Evolutionary conservation across 2,329 filamentous ascomycete species (phyloP).

Genomic region (Botryotinia narcissicola): DNA sequence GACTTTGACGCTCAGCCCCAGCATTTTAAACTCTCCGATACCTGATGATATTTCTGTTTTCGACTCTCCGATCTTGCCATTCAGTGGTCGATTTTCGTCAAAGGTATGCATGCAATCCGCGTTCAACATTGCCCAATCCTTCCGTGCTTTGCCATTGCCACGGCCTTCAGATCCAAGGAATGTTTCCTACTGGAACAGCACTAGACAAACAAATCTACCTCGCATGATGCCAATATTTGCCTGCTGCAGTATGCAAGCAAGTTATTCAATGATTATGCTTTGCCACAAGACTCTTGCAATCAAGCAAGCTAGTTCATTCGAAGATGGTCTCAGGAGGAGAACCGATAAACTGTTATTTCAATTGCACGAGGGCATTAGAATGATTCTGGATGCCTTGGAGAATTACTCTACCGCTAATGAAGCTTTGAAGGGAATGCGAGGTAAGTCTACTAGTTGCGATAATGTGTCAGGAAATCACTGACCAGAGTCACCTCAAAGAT

Average conservation of each 20-base stretch:
- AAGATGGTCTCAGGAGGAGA: background rate
- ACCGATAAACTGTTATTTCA: conserved; percentile 27
- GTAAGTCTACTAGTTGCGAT: conserved; percentile 19
- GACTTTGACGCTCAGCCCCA: background rate
- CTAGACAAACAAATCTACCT: conserved; percentile 23
- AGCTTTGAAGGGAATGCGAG: conserved; percentile 33
- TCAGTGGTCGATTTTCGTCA: conserved; percentile 47
- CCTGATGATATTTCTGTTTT: conserved; percentile 6
- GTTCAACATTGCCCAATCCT: conserved; percentile 48
- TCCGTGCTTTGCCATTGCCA: conserved; percentile 48
- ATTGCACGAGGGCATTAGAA: conserved; percentile 27
- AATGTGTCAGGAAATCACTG: background rate
- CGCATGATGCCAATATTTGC: conserved; percentile 39
- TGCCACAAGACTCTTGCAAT: conserved; percentile 30
- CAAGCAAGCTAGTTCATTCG: conserved; percentile 8
- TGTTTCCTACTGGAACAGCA: background rate
- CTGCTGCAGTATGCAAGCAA: conserved; percentile 40
- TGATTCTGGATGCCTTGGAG: conserved; percentile 29
- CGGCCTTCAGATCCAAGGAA: conserved; percentile 11
- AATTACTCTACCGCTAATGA: conserved; percentile 35
- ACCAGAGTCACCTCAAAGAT: background rate
- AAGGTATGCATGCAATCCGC: conserved; percentile 51
- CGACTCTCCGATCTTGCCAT: conserved; percentile 41
- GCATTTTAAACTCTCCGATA: conserved; percentile 13
- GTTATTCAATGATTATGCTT: conserved; percentile 40